Conservation (phyloP, 345 rosid genomes). For the Trapa incisa region DNA sequence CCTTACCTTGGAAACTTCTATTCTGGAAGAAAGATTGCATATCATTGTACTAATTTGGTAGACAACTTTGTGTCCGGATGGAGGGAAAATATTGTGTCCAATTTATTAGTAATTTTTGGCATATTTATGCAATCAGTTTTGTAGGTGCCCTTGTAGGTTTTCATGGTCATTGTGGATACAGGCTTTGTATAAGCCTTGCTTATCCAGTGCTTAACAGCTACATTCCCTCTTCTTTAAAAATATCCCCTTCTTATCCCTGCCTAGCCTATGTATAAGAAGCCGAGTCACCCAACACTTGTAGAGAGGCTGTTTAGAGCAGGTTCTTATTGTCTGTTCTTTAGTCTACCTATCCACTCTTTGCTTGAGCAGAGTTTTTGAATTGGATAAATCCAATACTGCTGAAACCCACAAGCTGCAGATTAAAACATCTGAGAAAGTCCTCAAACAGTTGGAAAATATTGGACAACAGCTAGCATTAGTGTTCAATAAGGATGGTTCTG, state of each 20-base stretch:
- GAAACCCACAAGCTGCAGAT: conserved; percentile 30
- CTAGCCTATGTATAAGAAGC: not conserved
- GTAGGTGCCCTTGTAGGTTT: not conserved
- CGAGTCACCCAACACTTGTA: not conserved
- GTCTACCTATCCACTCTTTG: not conserved
- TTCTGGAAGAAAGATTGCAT: not conserved
- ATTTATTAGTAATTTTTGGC: not conserved
- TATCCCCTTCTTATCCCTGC: too few species aligned
- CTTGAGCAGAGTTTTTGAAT: conserved; percentile 43
- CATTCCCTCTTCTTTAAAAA: not conserved
- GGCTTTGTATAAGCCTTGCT: not conserved
- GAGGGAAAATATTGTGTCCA: not conserved
- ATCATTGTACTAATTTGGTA: not conserved
- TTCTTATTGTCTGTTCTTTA: not conserved
- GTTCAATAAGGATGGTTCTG: conserved; percentile 38
- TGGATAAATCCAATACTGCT: conserved; percentile 33
- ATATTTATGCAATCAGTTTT: not conserved
- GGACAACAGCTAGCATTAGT: conserved; percentile 69
- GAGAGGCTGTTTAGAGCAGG: not conserved
- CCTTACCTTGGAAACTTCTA: not conserved
- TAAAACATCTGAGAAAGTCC: conserved; percentile 41
- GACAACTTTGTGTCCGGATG: not conserved
- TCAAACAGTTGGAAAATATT: conserved; percentile 39
- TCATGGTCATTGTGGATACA: not conserved
- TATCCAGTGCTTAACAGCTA: not conserved